phyloP scores from a whole-genome alignment of 1,284 basidiomycete species.

The Agaricales sp. region DNA sequence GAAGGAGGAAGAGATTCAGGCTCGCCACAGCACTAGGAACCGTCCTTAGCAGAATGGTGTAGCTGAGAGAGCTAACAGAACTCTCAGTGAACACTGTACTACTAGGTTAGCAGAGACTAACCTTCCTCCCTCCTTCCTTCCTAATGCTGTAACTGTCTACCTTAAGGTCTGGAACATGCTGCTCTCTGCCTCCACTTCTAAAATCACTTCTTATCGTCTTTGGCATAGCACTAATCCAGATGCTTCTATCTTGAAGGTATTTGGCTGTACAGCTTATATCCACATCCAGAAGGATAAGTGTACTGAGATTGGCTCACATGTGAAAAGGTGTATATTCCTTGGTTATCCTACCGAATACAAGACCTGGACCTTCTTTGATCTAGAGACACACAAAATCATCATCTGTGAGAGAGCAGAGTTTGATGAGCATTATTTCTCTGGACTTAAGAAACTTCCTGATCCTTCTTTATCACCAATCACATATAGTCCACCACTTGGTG shows the following conservation, averaged over 20 bases:
- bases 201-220: too few relatives aligned
- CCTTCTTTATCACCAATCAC: background rate
- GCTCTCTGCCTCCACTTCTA: too few relatives aligned
- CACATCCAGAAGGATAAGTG: conserved; percentile 16
- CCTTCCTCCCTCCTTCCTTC: conserved; percentile 6
- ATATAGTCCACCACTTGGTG: background rate
- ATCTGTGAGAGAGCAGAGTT: conserved; percentile 16
- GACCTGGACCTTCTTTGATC: conserved; percentile 20
- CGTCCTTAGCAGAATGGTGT: conserved; percentile 16
- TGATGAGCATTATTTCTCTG: conserved; percentile 15
- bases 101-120: conserved; percentile 8
- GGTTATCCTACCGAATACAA: conserved; percentile 18
- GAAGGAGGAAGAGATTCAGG: conserved; percentile 11
- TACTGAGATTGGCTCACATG: conserved; percentile 15
- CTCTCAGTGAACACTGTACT: conserved; percentile 6
- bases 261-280: conserved; percentile 22
- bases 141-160: too few relatives aligned
- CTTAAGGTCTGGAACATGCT: too few relatives aligned
- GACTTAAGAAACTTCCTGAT: conserved; percentile 7
- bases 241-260: conserved; percentile 14
- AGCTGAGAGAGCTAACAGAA: conserved; percentile 10
- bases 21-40: conserved; percentile 12
- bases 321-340: conserved; percentile 19
- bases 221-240: too few relatives aligned
- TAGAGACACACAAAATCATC: conserved; percentile 14